Conservation (phyloP, 176 grass and related monocot species). For the Carex cristatella region DNA sequence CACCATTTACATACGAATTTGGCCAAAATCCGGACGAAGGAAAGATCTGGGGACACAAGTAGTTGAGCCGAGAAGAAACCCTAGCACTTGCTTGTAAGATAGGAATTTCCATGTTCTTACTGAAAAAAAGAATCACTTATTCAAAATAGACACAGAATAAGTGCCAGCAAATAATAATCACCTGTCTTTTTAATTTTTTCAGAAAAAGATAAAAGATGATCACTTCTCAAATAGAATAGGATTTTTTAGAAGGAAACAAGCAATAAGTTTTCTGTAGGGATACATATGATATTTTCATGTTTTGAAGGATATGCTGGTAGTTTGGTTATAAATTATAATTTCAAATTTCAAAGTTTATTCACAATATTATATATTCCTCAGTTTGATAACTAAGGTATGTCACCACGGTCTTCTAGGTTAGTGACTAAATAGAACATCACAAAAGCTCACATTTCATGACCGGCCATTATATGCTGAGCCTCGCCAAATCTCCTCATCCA, state of each 20-base stretch:
- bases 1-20: conserved; percentile 30
- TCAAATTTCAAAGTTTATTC: background rate
- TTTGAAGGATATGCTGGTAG: conserved; percentile 1
- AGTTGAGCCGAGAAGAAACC: conserved; percentile 84
- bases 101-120: conserved; percentile 92
- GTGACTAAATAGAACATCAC: conserved; percentile 22
- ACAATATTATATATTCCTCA: background rate
- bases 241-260: background rate
- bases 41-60: conserved; percentile 83
- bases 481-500: conserved; percentile 80
- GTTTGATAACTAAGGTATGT: background rate
- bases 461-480: conserved; percentile 91
- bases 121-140: conserved; percentile 8
- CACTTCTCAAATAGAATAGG: background rate
- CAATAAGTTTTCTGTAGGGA: background rate
- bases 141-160: background rate
- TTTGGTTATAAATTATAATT: background rate
- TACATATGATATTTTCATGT: background rate
- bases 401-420: background rate
- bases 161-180: too few species aligned
- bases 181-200: too few species aligned
- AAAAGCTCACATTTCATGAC: conserved; percentile 85
- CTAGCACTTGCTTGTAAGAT: conserved; percentile 84
- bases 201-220: background rate
- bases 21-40: conserved; percentile 79